A percentile compares a stretch with the other conserved stretches of the same genome.
These are phyloP conservation scores for Fraxinus latifolia DNA, from an alignment of 305 asterid genomes.

Conservation along the genomic window DNA sequence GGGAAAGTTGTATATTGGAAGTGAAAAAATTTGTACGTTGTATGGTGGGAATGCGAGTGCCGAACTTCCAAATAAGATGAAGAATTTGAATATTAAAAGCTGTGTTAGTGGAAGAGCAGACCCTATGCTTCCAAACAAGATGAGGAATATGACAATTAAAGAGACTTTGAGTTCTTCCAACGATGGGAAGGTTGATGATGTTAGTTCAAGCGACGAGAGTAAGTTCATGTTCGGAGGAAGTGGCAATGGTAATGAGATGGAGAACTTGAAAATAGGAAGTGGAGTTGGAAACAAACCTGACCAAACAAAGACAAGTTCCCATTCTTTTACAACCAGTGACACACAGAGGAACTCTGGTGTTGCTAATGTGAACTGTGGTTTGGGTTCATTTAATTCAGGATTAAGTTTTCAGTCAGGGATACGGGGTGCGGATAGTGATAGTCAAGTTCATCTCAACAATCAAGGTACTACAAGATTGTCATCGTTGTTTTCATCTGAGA, in stretches of 20 bases:
- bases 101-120: no score
- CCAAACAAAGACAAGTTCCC: constrained; percentile 20
- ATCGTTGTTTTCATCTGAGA: constrained; percentile 29
- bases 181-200: constrained; percentile 31
- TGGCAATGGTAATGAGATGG: constrained; percentile 20
- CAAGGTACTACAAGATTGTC: constrained; percentile 27
- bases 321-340: constrained; percentile 28
- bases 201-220: constrained; percentile 19
- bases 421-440: constrained; percentile 22
- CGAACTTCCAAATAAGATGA: constrained; percentile 31
- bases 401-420: constrained; percentile 38
- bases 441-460: constrained; percentile 30
- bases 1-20: constrained; percentile 52
- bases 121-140: not conserved
- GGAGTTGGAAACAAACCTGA: constrained; percentile 22
- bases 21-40: constrained; percentile 30
- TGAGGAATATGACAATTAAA: constrained; percentile 5
- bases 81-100: no score
- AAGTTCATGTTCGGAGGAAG: constrained; percentile 15
- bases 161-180: constrained; percentile 24
- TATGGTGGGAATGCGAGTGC: constrained; percentile 29
- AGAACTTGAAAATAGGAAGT: constrained; percentile 18
- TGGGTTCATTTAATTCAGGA: constrained; percentile 34
- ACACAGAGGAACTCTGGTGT: constrained; percentile 27
- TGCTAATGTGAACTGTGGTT: constrained; percentile 26